These are phyloP conservation scores for Globisporangium perplexum DNA, from an alignment of 352 stramenopile species.

Conservation along the genomic window DNA sequence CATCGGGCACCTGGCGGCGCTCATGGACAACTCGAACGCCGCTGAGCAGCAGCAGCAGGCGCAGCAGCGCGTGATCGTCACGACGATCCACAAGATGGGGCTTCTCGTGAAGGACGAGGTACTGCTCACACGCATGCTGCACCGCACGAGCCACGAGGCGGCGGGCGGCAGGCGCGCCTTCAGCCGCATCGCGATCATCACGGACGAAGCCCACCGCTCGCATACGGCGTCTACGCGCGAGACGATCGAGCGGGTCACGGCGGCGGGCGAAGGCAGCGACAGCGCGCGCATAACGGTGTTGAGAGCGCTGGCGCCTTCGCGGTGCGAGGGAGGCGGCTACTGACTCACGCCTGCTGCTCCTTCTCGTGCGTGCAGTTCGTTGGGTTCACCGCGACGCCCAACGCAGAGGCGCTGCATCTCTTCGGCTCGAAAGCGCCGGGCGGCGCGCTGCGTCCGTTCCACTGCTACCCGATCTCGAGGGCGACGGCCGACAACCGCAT, in stretches of 20 bases:
- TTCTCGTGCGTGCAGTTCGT: conserved; percentile 46
- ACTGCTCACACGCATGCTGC: conserved; percentile 55
- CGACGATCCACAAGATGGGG: conserved; percentile 77
- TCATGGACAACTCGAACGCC: conserved; percentile 22
- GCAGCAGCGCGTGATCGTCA: conserved; percentile 64
- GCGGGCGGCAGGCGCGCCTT: conserved; percentile 13
- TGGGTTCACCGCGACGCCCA: conserved; percentile 77
- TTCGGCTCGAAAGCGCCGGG: conserved; percentile 36
- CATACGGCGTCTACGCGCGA: conserved; percentile 62
- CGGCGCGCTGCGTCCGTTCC: conserved; percentile 34
- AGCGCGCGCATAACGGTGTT: conserved; percentile 32
- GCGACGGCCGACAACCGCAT: conserved; percentile 49
- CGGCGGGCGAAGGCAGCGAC: conserved; percentile 31
- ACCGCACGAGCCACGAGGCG: conserved; percentile 22
- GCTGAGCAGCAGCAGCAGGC: conserved; percentile 5
- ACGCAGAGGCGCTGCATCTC: conserved; percentile 52
- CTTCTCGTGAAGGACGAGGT: conserved; percentile 66
- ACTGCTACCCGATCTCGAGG: conserved; percentile 67
- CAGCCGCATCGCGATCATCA: conserved; percentile 72
- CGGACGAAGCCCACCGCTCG: conserved; percentile 79
- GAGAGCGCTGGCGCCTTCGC: neutral
- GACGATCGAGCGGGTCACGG: conserved; percentile 60
- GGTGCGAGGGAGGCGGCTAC: neutral
- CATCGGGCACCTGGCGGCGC: conserved; percentile 55
- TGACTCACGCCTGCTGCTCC: neutral